These are phyloP conservation scores for Ilex paraguariensis DNA, from an alignment of 305 asterid species.

Conservation along the genomic window DNA sequence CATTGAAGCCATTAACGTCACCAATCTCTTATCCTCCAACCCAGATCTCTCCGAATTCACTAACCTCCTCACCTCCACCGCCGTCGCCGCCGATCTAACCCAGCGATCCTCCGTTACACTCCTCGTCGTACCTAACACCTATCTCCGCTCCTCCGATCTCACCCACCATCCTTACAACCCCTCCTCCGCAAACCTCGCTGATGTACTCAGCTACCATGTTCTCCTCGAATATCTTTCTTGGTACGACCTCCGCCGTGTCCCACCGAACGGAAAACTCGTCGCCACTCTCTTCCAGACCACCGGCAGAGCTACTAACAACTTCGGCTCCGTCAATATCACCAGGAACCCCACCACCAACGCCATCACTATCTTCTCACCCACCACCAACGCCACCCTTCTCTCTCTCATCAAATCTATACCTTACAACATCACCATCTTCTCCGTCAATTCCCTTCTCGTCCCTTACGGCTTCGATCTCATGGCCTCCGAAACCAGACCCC, in stretches of 20 bases:
- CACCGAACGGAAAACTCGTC: slow-evolving; percentile 51
- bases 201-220: slow-evolving; percentile 80
- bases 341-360: slow-evolving; percentile 25
- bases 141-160: slow-evolving; percentile 46
- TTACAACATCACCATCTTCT: slow-evolving; percentile 46
- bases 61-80: slow-evolving; percentile 52
- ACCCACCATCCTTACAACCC: slow-evolving; percentile 29
- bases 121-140: slow-evolving; percentile 40
- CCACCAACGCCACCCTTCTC: slow-evolving; percentile 57
- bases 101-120: slow-evolving; percentile 29
- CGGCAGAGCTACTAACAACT: slow-evolving; percentile 56
- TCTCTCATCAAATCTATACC: slow-evolving; percentile 39
- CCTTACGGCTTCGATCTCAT: slow-evolving; percentile 56
- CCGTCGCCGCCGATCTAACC: slow-evolving; percentile 50
- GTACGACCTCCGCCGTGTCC: slow-evolving; percentile 53
- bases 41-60: slow-evolving; percentile 62
- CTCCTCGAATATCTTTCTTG: slow-evolving; percentile 61
- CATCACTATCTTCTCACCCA: slow-evolving; percentile 43
- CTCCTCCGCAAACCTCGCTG: slow-evolving; percentile 36
- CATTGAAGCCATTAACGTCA: slow-evolving; percentile 43
- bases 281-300: slow-evolving; percentile 73
- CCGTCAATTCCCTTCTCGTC: slow-evolving; percentile 40
- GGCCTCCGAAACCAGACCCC: slow-evolving; percentile 77
- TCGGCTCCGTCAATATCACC: slow-evolving; percentile 67
- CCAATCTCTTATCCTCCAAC: slow-evolving; percentile 49